A percentile compares a stretch with the other conserved stretches of the same genome.
Conservation (phyloP, 495 filamentous ascomycete species). For the Penicillium daleae region DNA sequence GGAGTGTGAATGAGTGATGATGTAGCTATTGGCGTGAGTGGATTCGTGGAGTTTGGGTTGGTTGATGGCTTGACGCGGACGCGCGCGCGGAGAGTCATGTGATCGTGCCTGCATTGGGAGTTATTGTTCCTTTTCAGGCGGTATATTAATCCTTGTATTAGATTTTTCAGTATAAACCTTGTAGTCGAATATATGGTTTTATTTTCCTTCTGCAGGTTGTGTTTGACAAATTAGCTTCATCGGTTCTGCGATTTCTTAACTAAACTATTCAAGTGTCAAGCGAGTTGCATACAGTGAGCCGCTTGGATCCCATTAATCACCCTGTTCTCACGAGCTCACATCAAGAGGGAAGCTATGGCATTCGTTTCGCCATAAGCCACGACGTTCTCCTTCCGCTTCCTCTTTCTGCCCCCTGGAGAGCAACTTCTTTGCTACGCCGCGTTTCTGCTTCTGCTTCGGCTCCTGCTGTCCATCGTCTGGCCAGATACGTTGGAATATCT, state of each 20-base stretch:
- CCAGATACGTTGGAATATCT: background rate
- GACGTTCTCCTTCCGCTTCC: background rate
- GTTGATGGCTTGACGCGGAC: conserved; percentile 2
- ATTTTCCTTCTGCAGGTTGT: no score
- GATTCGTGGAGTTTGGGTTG: background rate
- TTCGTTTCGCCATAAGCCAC: background rate
- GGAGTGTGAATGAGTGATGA: conserved; percentile 29
- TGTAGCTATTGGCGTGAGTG: background rate
- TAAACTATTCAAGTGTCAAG: no score
- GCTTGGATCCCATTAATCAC: no score
- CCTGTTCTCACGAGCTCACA: background rate
- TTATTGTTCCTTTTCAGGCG: background rate
- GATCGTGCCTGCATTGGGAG: background rate
- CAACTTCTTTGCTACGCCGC: background rate
- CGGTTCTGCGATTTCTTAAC: no score
- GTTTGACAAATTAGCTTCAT: no score
- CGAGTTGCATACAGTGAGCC: no score
- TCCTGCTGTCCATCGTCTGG: background rate
- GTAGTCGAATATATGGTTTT: no score
- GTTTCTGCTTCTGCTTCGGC: background rate
- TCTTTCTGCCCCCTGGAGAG: background rate
- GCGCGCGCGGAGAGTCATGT: conserved; percentile 5
- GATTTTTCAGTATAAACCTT: no score
- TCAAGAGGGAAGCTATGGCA: background rate
- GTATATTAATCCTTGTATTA: background rate